phyloP scores from a whole-genome alignment of 306 rosid species.

The Corylus avellana region DNA sequence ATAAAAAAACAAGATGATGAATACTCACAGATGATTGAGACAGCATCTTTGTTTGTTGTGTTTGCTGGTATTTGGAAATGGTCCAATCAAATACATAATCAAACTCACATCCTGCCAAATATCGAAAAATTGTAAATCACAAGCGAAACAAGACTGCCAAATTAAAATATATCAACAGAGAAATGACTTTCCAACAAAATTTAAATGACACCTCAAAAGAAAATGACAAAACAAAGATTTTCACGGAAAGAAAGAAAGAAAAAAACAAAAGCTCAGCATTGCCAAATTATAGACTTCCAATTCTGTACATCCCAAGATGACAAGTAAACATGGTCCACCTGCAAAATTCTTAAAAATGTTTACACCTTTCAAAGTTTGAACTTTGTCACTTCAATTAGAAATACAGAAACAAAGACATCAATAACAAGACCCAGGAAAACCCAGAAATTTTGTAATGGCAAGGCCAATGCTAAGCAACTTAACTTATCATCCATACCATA shows the following conservation, averaged over 20 bases:
- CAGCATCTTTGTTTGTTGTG: slow-evolving; percentile 39
- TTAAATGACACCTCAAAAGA: slow-evolving; percentile 12
- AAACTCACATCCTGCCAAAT: slow-evolving; percentile 59
- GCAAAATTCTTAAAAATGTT: not conserved
- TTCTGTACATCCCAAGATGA: not conserved
- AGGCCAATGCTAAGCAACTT: too few relatives aligned
- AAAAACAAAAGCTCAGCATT: not conserved
- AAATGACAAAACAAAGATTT: slow-evolving; percentile 20
- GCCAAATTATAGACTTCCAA: not conserved
- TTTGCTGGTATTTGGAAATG: slow-evolving; percentile 65
- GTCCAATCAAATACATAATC: slow-evolving; percentile 84
- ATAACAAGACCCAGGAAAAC: not conserved
- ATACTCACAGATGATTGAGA: slow-evolving; percentile 46
- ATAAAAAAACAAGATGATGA: slow-evolving; percentile 14
- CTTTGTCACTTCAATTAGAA: not conserved
- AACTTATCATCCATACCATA: not conserved
- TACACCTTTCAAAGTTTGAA: not conserved
- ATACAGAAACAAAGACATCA: not conserved
- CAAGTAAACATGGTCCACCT: not conserved
- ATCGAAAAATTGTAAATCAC: not conserved
- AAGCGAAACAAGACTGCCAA: slow-evolving; percentile 28
- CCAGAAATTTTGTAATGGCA: too few relatives aligned
- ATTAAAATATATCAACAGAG: not conserved
- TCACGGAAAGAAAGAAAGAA: slow-evolving; percentile 11
- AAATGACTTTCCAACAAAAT: slow-evolving; percentile 14